Evolutionary conservation across 2,329 filamentous ascomycete genomes (phyloP).

Genomic region (Tolypocladium nubicola): DNA sequence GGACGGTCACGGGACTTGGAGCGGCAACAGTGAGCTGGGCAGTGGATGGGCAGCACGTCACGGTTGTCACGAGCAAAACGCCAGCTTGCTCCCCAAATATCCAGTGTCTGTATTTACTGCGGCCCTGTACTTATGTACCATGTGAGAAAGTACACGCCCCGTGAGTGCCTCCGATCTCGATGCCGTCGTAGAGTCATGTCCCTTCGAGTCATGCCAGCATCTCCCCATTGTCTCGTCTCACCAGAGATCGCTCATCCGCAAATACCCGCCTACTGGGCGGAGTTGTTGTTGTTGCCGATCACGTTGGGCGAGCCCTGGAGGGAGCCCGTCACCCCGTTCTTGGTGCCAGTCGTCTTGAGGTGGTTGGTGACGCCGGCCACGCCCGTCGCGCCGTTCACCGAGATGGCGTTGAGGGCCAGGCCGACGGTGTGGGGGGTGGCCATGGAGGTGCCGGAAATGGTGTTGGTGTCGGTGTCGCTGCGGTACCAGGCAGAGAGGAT

Average conservation of each 20-base stretch:
- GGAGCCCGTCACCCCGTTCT: constrained; percentile 27
- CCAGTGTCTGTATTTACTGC: background rate
- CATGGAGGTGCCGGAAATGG: constrained; percentile 54
- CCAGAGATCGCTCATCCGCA: background rate
- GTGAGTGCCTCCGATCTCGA: background rate
- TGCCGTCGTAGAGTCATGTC: background rate
- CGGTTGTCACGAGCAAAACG: background rate
- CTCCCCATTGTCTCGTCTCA: background rate
- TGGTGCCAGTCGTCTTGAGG: constrained; percentile 29
- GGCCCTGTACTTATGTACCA: background rate
- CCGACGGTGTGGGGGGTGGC: constrained; percentile 51
- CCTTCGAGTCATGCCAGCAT: background rate
- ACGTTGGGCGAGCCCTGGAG: constrained; percentile 33
- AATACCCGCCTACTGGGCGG: constrained; percentile 11
- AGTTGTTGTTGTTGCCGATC: constrained; percentile 37
- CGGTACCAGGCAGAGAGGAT: constrained; percentile 39
- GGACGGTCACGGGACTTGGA: background rate
- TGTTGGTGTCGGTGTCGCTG: constrained; percentile 29
- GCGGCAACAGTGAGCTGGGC: too few species aligned
- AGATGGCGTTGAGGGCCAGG: constrained; percentile 36
- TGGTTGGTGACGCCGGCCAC: constrained; percentile 26
- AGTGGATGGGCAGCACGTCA: background rate
- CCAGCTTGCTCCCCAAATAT: background rate
- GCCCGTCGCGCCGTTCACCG: constrained; percentile 26
- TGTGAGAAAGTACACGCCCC: background rate